phyloP scores from a whole-genome alignment of 1,284 basidiomycete species.

The Ustilago xerochloae region DNA sequence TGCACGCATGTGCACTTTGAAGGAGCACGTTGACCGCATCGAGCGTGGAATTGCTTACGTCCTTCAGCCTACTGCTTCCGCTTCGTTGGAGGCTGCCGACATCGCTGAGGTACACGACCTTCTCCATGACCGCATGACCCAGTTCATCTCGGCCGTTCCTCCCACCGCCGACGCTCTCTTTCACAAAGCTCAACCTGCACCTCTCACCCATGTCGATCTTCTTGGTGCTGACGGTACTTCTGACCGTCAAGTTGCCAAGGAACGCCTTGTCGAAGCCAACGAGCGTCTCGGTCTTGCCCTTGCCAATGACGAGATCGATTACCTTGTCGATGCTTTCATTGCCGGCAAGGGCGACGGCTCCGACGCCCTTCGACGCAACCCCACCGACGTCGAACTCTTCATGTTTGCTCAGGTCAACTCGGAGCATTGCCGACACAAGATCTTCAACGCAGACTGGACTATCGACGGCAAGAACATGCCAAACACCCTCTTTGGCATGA shows the following conservation, averaged over 20 bases:
- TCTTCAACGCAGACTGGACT: slow-evolving; percentile 98
- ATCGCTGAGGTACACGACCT: slow-evolving; percentile 40
- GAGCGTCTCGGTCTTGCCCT: slow-evolving; percentile 88
- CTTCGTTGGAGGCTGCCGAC: slow-evolving; percentile 40
- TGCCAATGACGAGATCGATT: slow-evolving; percentile 88
- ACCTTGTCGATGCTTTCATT: slow-evolving; percentile 89
- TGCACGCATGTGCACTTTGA: slow-evolving; percentile 79
- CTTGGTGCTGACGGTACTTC: slow-evolving; percentile 65
- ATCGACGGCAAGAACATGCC: slow-evolving; percentile 80
- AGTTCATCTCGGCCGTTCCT: slow-evolving; percentile 74
- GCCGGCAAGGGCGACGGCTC: slow-evolving; percentile 70
- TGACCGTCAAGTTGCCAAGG: slow-evolving; percentile 54
- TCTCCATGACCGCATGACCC: slow-evolving; percentile 90
- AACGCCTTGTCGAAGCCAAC: slow-evolving; percentile 79
- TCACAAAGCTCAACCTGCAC: slow-evolving; percentile 76
- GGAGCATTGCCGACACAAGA: slow-evolving; percentile 99
- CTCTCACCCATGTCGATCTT: slow-evolving; percentile 77
- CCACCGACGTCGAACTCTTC: slow-evolving; percentile 95
- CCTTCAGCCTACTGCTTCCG: slow-evolving; percentile 72
- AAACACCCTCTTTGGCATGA: slow-evolving; percentile 94
- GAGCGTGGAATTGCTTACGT: slow-evolving; percentile 85
- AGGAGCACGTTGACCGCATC: slow-evolving; percentile 77
- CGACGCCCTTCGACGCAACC: slow-evolving; percentile 61
- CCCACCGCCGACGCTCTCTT: slow-evolving; percentile 76
- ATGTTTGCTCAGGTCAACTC: slow-evolving; percentile 99